Evolutionary conservation across 345 rosid species (phyloP).

Genomic region (Diplotaxis tenuifolia): DNA sequence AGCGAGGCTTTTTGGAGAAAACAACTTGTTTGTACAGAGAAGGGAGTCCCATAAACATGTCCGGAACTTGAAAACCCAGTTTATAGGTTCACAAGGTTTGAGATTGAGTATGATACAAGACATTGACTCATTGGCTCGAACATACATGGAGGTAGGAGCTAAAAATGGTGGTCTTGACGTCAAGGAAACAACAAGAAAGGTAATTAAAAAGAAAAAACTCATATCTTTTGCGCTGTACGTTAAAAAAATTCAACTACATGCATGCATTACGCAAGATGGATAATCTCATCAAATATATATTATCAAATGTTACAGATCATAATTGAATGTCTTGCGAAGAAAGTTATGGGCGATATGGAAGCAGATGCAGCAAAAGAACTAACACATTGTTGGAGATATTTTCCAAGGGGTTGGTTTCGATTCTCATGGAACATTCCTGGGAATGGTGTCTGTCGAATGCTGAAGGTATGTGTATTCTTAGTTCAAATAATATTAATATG

Average conservation of each 20-base stretch:
- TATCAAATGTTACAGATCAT: not conserved
- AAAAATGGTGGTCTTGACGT: not conserved
- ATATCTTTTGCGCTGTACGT: not conserved
- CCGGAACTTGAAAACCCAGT: slow-evolving; percentile 2
- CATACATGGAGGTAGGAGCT: slow-evolving; percentile 19
- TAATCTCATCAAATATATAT: not conserved
- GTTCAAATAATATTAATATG: not conserved
- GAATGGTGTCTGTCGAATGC: not conserved
- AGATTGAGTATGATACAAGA: slow-evolving; percentile 7
- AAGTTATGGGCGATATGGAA: not conserved
- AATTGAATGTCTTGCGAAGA: not conserved
- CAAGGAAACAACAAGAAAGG: slow-evolving; percentile 9
- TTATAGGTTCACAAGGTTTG: slow-evolving; percentile 22
- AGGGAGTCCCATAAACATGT: slow-evolving; percentile 16
- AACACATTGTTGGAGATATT: not conserved
- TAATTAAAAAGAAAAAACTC: not conserved
- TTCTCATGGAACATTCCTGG: not conserved
- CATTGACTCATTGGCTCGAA: slow-evolving; percentile 11
- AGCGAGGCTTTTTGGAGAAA: not conserved
- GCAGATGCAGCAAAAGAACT: not conserved
- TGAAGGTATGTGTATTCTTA: not conserved
- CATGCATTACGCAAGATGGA: not conserved
- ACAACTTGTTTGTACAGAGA: not conserved
- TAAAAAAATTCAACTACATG: not conserved
- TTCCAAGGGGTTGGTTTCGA: not conserved